These are phyloP conservation scores for Colletotrichum gigasporum DNA, from an alignment of 2,329 filamentous ascomycete genomes.

Conservation along the genomic window DNA sequence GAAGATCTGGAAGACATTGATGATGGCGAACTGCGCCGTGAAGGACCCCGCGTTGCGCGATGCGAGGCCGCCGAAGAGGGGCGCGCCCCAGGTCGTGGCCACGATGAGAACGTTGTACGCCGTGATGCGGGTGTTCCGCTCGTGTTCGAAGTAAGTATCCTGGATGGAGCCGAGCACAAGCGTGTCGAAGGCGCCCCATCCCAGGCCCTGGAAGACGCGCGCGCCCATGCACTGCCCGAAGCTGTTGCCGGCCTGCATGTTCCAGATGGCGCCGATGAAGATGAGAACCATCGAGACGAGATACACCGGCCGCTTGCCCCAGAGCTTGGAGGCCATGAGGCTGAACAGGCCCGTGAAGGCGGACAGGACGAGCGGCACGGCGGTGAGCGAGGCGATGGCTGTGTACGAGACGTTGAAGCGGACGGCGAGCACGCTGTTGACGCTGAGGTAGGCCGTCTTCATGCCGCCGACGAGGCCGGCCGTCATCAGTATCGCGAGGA, in stretches of 20 bases:
- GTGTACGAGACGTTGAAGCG: conserved; percentile 57
- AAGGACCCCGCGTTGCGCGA: conserved; percentile 52
- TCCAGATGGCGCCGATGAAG: conserved; percentile 62
- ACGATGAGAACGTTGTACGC: conserved; percentile 55
- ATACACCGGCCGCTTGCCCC: conserved; percentile 64
- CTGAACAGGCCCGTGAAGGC: conserved; percentile 54
- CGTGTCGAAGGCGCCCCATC: conserved; percentile 68
- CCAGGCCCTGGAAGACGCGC: conserved; percentile 64
- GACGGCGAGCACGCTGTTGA: conserved; percentile 54
- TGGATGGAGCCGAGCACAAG: conserved; percentile 62
- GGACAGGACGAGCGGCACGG: conserved; percentile 61
- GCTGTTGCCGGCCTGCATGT: conserved; percentile 50
- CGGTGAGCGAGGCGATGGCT: conserved; percentile 59
- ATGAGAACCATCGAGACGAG: conserved; percentile 55
- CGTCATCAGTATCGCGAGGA: conserved; percentile 56
- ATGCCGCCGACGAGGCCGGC: conserved; percentile 58
- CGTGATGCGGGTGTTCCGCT: conserved; percentile 55
- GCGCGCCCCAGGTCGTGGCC: conserved; percentile 61
- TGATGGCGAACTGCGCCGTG: conserved; percentile 59
- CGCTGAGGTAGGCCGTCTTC: conserved; percentile 63
- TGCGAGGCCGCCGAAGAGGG: conserved; percentile 61
- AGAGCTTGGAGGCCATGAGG: conserved; percentile 53
- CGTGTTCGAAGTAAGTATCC: conserved; percentile 67
- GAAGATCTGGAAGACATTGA: conserved; percentile 57
- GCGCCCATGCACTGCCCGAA: conserved; percentile 60